Evolutionary conservation across 192 early-diverging fungal species (phyloP), one percentile per base, ranked within the genome.

Genomic region (Coemansia sp.): DNA sequence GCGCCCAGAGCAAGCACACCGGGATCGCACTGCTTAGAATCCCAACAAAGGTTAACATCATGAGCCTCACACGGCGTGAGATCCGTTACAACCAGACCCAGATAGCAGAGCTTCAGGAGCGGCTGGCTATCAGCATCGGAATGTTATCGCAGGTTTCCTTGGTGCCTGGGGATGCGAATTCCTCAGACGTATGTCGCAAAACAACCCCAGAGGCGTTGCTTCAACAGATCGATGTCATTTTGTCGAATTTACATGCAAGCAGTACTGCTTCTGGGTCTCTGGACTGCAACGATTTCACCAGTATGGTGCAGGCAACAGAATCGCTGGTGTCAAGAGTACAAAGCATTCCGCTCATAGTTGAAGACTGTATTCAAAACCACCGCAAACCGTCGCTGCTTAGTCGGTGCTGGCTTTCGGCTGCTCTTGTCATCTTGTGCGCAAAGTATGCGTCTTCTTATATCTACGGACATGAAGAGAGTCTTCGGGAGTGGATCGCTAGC

Each of bases 341-440:
- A 9, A 34, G 22, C 0, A 71, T 71, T 23, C 61, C 65, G 13
- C 15, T 53, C 2, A 47, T 17, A 1, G 11, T 54, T 10, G 52
- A 29, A 31, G 31, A 61, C 2, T 59, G 66, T 31, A 65, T 84
- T 8, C 52, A 69, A 0, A 59, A 42, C 2, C 84, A 82, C 59
- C 52, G 77, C 28, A 65, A 69, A 14, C 75, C 75, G 15, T 78
- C 69, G 23, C 55, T 72, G 59, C 38, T 87, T 10, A 81, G 82
- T 5, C 84, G 91, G 15, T 84, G 84, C 56, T 94, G 92, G 94
- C 60, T 92, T 11, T 91, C 91, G 20, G 68, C 72, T 0, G 37
- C 83, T 7, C 45, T 72, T 0, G 34, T 68, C 4, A 64, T 79
- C 17, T 50, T 86, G 33, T 62, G 80, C n/a, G 80, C 77, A 5